These are phyloP conservation scores for Brachypodium distachyon DNA, from an alignment of 202 grass and related monocot genomes.

Conservation along the genomic window DNA sequence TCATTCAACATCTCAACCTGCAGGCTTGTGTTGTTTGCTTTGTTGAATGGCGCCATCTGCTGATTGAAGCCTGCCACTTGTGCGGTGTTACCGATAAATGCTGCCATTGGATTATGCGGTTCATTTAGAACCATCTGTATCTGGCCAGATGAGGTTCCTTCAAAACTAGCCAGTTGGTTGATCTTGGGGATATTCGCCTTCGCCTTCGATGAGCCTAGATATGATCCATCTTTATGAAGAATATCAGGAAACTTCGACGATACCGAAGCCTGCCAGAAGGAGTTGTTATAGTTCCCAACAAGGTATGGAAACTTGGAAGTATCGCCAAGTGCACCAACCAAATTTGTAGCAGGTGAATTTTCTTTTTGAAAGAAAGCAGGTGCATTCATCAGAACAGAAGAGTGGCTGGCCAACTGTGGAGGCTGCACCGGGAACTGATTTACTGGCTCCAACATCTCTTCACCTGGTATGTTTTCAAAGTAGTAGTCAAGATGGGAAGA, in stretches of 20 bases:
- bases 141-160: background rate
- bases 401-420: background rate
- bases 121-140: constrained; percentile 5
- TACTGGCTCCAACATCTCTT: background rate
- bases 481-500: background rate
- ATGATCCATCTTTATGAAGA: background rate
- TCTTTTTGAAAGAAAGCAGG: too few relatives aligned
- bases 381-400: background rate
- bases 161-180: background rate
- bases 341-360: too few relatives aligned
- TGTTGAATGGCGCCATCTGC: background rate
- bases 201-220: background rate
- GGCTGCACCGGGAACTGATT: background rate
- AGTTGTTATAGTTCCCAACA: background rate
- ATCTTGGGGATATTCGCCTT: background rate
- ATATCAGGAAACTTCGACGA: background rate
- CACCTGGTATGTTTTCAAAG: constrained; percentile 4
- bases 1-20: background rate
- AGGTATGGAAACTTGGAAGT: too few relatives aligned
- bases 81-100: background rate
- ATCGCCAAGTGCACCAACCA: too few relatives aligned
- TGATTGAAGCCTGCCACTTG: background rate
- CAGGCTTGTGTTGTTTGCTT: background rate
- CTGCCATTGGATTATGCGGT: background rate
- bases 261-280: background rate